Base-by-base conservation (phyloP, 148 eudicot species). In the Fagopyrum esculentum region DNA sequence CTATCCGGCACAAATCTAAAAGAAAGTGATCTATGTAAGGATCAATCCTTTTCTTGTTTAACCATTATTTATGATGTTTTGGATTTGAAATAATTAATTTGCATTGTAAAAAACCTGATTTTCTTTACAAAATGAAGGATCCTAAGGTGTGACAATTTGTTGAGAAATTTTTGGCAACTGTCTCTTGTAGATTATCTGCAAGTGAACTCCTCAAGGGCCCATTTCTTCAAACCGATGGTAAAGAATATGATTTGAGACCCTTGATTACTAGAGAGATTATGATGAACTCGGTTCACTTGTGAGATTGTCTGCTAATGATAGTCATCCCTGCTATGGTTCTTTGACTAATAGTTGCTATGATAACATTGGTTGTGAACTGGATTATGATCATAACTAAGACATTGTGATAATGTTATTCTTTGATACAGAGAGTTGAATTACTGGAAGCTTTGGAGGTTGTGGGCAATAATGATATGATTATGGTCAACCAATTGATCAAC, bases 401-500 rank as follows among this genome's bases (percentile, higher is more conserved):
- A 35, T 19, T 19, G 54, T 80, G 16, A 64, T 45, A 30, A 48
- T 71, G 69, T 73, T 56, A 74, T 35, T 80, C 54, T 59, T 6
- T 45, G 17, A 47, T 80, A 80, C 84, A 94, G 97, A 87, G 93
- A 82, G 82, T 90, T 77, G 85, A 89, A 72, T 78, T 92, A 77
- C 74, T 95, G 83, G 98, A 90, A 78, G 83, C 93, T 69, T 60
- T 89, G 75, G 98, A 95, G 82, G 91, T 89, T 64, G 88, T 77
- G 55, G 77, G 83, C 69, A 81, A 74, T 82, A 78, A 82, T 59
- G 86, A 85, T 81, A 85, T 86, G 78, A 82, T 76, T 73, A 76
- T 82, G 86, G 84, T 74, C 57, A 76, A 82, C 72, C 81, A 82
- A 74, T 82, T 86, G 74, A 83, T 87, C 73, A 86, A 83, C 75